Base-by-base conservation (phyloP, 1,284 basidiomycete species). In the Agaricales sp. region DNA sequence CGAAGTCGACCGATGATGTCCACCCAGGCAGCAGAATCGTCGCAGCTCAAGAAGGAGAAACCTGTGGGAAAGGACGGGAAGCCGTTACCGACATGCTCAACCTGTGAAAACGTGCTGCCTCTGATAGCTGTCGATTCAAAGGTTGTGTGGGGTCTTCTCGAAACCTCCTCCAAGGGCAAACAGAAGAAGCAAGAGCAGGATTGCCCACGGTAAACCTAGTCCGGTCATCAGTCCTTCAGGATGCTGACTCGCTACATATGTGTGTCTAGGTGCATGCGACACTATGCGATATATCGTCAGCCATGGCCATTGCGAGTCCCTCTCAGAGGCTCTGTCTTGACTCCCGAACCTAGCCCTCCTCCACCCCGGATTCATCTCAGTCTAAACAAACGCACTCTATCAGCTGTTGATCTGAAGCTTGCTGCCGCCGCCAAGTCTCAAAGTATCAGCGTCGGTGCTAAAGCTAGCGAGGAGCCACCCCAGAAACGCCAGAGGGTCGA, bases 101-200 rank as follows among this genome's bases (percentile, higher is more conserved):
- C 80, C 26, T 87, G 83, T 62, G 65, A 63, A 47, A 84, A 77
- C 57, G 67, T 87, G 41, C 61, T 87, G 52, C 83, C 83, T 3
- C 73, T 87, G 51, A 87, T 87, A 54, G 75, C 79, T 48, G 78
- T 87, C 20, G 81, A 86, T 61, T 74, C 73, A 21, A 69, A 80
- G 59, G 73, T 87, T 23, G 79, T 87, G 19, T 87, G 82, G 82
- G 84, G 83, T 11, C 67, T 80, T 37, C 47, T 71, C 35, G 72
- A 79, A 54, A 69, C 63, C 51, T 64, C 71, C 47, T 70, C 67
- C 30, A 8, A n/a, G 30, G 51, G 70, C 49, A 74, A 67, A 54
- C 80, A 77, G 67, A 77, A 69, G 59, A 76, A 80, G 61, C 67
- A 71, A 43, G 75, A 77, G 53, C 75, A 77, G 52, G 80, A 87